These are phyloP conservation scores for Fusarium fracticaudum DNA, from an alignment of 2,329 filamentous ascomycete genomes.

Conservation along the genomic window DNA sequence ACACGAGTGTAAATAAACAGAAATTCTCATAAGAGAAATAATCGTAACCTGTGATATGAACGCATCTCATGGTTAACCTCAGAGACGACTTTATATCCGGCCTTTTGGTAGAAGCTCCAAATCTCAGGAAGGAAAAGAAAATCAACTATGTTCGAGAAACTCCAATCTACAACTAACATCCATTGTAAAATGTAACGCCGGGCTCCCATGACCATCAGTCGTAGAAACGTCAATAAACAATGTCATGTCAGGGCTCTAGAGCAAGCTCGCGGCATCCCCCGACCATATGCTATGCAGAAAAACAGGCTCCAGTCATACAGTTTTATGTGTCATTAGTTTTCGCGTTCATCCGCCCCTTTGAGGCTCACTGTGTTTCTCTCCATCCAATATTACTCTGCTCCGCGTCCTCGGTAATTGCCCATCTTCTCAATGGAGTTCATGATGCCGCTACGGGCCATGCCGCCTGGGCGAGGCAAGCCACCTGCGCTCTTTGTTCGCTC, in stretches of 20 bases:
- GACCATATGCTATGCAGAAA: constrained; percentile 32
- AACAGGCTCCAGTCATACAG: constrained; percentile 37
- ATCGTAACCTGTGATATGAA: constrained; percentile 6
- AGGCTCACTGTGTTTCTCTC: constrained; percentile 10
- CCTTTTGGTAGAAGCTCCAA: background rate
- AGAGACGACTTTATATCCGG: background rate
- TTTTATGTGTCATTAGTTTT: constrained; percentile 38
- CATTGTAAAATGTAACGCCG: constrained; percentile 19
- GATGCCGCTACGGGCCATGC: constrained; percentile 70
- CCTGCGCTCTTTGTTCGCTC: constrained; percentile 58
- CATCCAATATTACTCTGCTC: constrained; percentile 36
- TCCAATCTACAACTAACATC: constrained; percentile 19
- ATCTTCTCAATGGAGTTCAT: constrained; percentile 90
- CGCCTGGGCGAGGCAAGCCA: constrained; percentile 61
- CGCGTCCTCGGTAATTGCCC: constrained; percentile 69
- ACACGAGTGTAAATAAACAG: background rate
- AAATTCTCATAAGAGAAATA: constrained; percentile 2
- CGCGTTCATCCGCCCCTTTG: constrained; percentile 19
- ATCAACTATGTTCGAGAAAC: constrained; percentile 5
- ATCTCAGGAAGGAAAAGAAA: background rate
- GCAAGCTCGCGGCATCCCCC: constrained; percentile 8
- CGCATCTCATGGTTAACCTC: background rate
- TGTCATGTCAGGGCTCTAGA: constrained; percentile 23
- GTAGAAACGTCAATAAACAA: constrained; percentile 23
- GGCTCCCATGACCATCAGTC: constrained; percentile 18